A percentile compares a stretch with the other conserved stretches of the same genome.
phyloP scores from a whole-genome alignment of 805 yeast species.

The Naumovozyma baii region DNA sequence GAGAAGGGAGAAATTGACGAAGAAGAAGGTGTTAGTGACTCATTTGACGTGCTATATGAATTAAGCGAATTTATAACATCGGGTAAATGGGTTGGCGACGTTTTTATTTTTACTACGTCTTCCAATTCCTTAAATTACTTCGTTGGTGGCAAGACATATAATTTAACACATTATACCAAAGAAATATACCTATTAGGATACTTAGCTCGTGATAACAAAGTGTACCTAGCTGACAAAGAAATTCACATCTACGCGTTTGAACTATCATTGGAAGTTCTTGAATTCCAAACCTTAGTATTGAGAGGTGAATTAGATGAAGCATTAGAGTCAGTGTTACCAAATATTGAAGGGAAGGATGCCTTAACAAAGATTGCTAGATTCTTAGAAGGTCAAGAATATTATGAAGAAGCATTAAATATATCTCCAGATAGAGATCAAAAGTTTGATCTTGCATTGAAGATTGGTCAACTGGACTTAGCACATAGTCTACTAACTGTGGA shows the following conservation, averaged over 20 bases:
- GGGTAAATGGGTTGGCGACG: conserved; percentile 97
- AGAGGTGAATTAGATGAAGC: conserved; percentile 91
- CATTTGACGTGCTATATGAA: conserved; percentile 78
- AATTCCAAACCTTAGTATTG: conserved; percentile 89
- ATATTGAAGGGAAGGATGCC: conserved; percentile 51
- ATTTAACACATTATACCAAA: conserved; percentile 86
- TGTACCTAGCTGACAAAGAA: conserved; percentile 87
- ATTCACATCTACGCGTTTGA: conserved; percentile 72
- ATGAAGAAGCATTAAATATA: conserved; percentile 71
- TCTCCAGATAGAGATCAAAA: conserved; percentile 85
- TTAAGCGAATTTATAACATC: conserved; percentile 72
- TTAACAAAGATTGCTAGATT: conserved; percentile 77
- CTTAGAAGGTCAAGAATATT: conserved; percentile 84
- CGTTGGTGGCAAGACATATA: conserved; percentile 89
- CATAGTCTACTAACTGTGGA: conserved; percentile 50
- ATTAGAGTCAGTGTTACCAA: conserved; percentile 46
- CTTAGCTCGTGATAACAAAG: conserved; percentile 78
- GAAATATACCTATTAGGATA: conserved; percentile 82
- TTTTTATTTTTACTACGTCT: conserved; percentile 79
- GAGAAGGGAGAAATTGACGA: conserved; percentile 49
- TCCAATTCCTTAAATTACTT: conserved; percentile 85
- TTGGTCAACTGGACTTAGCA: conserved; percentile 66
- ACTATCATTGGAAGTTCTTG: conserved; percentile 77
- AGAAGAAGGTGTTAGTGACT: conserved; percentile 82
- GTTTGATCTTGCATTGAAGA: conserved; percentile 77